phyloP scores from a whole-genome alignment of 768 basidiomycete genomes.

The Cubamyces lactineus region DNA sequence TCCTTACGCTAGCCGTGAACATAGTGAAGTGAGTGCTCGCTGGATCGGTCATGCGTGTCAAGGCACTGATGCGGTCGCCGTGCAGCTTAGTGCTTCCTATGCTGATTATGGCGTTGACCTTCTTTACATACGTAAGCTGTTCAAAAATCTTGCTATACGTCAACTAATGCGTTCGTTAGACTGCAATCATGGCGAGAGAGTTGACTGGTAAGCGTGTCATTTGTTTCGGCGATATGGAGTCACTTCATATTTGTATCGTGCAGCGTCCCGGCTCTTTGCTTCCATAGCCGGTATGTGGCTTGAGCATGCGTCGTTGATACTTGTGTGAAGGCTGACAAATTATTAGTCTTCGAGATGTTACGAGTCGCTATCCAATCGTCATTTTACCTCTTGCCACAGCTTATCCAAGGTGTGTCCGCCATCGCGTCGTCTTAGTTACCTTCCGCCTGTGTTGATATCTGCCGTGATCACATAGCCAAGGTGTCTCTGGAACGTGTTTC shows the following conservation, averaged over 20 bases:
- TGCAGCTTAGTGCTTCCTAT: constrained; percentile 43
- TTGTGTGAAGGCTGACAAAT: no score
- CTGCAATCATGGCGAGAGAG: constrained; percentile 41
- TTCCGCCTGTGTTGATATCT: neutral
- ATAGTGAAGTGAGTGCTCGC: no score
- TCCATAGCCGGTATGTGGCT: constrained; percentile 20
- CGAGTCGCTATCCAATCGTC: constrained; percentile 8
- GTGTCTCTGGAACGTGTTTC: constrained; percentile 46
- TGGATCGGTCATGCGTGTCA: no score
- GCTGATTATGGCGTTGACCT: constrained; percentile 67
- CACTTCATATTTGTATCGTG: neutral
- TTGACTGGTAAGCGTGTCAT: constrained; percentile 33
- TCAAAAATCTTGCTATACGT: no score
- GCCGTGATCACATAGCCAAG: constrained; percentile 25
- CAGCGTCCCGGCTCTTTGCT: constrained; percentile 24
- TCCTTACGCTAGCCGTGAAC: no score
- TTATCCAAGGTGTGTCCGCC: constrained; percentile 7
- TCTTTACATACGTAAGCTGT: constrained; percentile 54
- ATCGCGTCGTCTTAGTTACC: neutral
- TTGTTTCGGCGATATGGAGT: neutral
- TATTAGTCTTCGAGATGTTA: constrained; percentile 20
- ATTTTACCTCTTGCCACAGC: constrained; percentile 8
- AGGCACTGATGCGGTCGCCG: no score
- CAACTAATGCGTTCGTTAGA: constrained; percentile 22
- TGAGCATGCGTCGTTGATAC: no score